Evolutionary conservation across 2,329 filamentous ascomycete genomes (phyloP).

Genomic region (Pseudogymnoascus sp.): DNA sequence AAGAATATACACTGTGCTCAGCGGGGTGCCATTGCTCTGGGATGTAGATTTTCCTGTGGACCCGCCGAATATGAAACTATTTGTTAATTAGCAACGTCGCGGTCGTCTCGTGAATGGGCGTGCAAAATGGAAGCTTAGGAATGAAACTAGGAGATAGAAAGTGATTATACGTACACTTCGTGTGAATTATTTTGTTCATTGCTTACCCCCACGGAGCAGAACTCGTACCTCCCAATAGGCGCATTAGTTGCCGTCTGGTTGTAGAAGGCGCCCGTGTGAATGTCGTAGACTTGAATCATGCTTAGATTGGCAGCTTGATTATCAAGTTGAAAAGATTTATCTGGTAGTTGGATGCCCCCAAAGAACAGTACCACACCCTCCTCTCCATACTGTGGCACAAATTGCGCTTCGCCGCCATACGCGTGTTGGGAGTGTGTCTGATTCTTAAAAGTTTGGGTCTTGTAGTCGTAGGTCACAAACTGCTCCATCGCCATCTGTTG

Average conservation of each 20-base stretch:
- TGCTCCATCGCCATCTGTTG: no score
- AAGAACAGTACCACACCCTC: constrained; percentile 13
- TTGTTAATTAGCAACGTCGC: no score
- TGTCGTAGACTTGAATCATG: constrained; percentile 11
- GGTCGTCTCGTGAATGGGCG: no score
- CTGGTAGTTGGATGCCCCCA: background rate
- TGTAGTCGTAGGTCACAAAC: no score
- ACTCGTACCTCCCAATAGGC: background rate
- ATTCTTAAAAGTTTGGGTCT: no score
- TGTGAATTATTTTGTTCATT: background rate
- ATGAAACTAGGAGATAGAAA: background rate
- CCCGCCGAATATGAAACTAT: constrained; percentile 10
- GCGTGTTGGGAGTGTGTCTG: background rate
- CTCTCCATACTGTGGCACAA: constrained; percentile 12
- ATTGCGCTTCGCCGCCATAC: constrained; percentile 7
- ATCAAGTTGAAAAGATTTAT: background rate
- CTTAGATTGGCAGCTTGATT: background rate
- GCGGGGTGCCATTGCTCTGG: background rate
- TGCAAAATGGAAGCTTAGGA: no score
- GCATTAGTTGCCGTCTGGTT: constrained; percentile 6
- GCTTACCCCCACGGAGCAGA: constrained; percentile 8
- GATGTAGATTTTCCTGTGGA: background rate
- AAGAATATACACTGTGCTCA: constrained; percentile 15
- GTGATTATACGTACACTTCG: constrained; percentile 8
- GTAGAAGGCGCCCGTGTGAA: constrained; percentile 7